Evolutionary conservation across 2,329 filamentous ascomycete genomes (phyloP).

Genomic region (Dactylellina sp.): DNA sequence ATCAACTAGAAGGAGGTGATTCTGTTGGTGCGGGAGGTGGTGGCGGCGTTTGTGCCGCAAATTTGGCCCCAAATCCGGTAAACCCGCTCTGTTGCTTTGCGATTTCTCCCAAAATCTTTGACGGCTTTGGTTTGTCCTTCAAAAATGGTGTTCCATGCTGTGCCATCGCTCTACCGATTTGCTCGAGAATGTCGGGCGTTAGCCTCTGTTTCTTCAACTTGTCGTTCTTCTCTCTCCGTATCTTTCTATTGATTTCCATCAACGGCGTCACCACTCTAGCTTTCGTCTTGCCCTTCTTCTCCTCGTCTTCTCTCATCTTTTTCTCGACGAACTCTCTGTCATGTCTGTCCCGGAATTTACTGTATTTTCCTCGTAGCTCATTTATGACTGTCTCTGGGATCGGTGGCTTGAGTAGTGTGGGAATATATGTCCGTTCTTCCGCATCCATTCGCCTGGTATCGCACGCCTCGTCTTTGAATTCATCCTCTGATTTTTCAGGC

Average conservation of each 20-base stretch:
- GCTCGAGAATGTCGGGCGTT: constrained; percentile 71
- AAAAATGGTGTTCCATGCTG: constrained; percentile 65
- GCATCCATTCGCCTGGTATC: constrained; percentile 84
- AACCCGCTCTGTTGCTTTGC: constrained; percentile 17
- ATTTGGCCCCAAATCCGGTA: constrained; percentile 25
- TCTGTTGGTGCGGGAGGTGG: constrained; percentile 1
- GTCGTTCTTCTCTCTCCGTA: constrained; percentile 68
- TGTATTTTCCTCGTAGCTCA: constrained; percentile 86
- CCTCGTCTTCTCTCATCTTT: constrained; percentile 72
- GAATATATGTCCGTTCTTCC: constrained; percentile 79
- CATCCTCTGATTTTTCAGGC: constrained; percentile 71
- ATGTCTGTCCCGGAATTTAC: constrained; percentile 82
- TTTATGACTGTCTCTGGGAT: constrained; percentile 83
- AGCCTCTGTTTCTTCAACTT: constrained; percentile 70
- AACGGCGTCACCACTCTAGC: constrained; percentile 66
- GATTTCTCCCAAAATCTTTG: constrained; percentile 36
- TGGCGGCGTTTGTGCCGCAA: not conserved
- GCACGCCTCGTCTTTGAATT: constrained; percentile 69
- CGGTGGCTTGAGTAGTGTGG: constrained; percentile 80
- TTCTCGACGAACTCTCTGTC: constrained; percentile 77
- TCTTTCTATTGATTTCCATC: constrained; percentile 71
- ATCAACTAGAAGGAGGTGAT: constrained; percentile 26
- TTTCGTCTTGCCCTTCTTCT: constrained; percentile 64
- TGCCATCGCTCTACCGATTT: constrained; percentile 73
- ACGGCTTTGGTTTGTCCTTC: constrained; percentile 24